These are phyloP conservation scores for Fusarium sp. DNA, from an alignment of 2,329 filamentous ascomycete genomes.

Conservation along the genomic window DNA sequence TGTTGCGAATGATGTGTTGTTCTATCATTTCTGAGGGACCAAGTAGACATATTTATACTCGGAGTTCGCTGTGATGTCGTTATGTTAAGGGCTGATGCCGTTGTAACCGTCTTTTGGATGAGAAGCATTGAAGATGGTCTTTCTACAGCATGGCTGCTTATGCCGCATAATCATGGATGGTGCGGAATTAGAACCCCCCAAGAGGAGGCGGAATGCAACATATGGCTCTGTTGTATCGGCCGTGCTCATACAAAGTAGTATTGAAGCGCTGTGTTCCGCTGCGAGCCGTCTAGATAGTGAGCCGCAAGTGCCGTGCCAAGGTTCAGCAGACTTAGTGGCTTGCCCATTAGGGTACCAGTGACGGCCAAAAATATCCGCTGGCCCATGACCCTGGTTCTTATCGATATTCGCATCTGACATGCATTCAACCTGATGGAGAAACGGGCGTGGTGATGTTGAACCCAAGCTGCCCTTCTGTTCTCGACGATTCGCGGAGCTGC, in stretches of 20 bases:
- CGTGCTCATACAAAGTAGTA: not conserved
- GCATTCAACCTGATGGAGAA: not conserved
- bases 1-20: not conserved
- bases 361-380: not conserved
- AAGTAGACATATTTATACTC: not conserved
- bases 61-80: not conserved
- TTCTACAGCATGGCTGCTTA: not conserved
- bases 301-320: not conserved
- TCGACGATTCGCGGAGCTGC: fast-evolving
- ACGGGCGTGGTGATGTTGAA: too few species aligned
- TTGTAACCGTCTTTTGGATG: not conserved
- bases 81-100: not conserved
- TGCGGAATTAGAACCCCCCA: not conserved
- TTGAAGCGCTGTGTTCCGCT: not conserved
- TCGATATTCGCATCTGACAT: not conserved
- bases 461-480: not conserved
- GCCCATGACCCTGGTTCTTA: not conserved
- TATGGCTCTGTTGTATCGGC: not conserved
- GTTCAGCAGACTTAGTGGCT: not conserved
- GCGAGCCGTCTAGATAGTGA: not conserved
- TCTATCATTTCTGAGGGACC: too few species aligned
- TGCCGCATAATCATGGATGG: not conserved
- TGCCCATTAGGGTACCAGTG: not conserved
- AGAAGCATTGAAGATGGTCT: not conserved
- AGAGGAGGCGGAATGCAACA: not conserved